Conservation (phyloP, 148 eudicot genomes). For the Chenopodium album region DNA sequence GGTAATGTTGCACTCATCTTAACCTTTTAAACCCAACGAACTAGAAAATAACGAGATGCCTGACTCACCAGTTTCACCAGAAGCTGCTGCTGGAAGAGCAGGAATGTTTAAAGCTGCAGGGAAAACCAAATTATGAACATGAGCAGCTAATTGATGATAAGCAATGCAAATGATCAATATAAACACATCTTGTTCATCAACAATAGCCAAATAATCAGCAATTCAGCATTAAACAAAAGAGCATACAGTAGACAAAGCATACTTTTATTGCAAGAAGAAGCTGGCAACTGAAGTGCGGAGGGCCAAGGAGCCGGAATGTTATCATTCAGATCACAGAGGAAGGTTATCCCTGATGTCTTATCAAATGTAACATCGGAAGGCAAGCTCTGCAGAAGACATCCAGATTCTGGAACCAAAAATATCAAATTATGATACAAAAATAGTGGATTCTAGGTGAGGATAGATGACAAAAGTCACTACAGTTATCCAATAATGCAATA, state of each 20-base stretch:
- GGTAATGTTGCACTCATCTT: background rate
- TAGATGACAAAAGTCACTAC: background rate
- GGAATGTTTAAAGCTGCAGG: conserved; percentile 73
- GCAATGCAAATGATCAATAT: background rate
- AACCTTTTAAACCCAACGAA: background rate
- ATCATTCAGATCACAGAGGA: conserved; percentile 94
- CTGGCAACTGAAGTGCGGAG: conserved; percentile 56
- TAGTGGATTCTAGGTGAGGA: background rate
- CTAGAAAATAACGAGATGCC: background rate
- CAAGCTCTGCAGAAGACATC: conserved; percentile 94
- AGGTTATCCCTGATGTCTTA: conserved; percentile 65
- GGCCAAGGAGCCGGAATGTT: conserved; percentile 99
- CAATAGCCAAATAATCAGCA: background rate
- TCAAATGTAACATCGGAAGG: conserved; percentile 87
- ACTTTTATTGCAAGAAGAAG: conserved; percentile 88
- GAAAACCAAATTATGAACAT: conserved; percentile 15
- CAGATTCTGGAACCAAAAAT: conserved; percentile 49
- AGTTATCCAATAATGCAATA: background rate
- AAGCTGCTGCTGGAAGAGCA: conserved; percentile 93
- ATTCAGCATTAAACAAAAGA: background rate
- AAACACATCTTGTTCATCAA: background rate
- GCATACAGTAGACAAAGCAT: conserved; percentile 27
- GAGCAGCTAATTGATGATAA: conserved; percentile 4
- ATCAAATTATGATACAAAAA: background rate
- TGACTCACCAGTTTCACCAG: conserved; percentile 69